Base-by-base conservation (phyloP, 805 yeast genomes). In the Myxozyma mucilagina region DNA sequence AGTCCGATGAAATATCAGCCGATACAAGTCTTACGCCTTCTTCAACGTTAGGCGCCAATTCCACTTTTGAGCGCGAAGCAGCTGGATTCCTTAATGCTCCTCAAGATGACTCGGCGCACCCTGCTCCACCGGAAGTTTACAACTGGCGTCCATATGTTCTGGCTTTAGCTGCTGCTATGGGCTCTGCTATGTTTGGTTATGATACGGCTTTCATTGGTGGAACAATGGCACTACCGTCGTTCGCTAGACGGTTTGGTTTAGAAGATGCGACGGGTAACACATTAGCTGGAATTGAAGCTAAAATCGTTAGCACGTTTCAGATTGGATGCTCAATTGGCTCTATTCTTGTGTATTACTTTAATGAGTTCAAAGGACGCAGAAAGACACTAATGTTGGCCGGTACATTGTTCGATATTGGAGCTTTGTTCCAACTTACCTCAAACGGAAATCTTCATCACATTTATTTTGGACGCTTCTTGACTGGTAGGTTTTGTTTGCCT, bases 161-260 rank as follows among this genome's bases (percentile, higher is more conserved):
- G n/a, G 59, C 59, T 11, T 18, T 56, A 6, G 39, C 59, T 13
- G 59, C 59, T 29, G 54, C 59, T 7, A 56, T 56, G 59, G 59
- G 54, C 5, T 56, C 59, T 6, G 59, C 54, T 20, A 56, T 56
- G 59, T 49, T 56, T 48, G 97, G 97, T 1, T 90, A 89, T 71
- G 97, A 90, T 73, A 90, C 97, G 0, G 97, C 97, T 1, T 76
- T 89, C 52, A 87, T 90, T 55, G 90, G 89, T 71, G 90, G 89
- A 64, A 76, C 90, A 4, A 72, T 87, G 57, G 93, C 89, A 64
- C 88, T 90, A 93, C 48, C 56, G 6, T 53, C 64, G 13, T 60
- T 60, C 31, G 32, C 42, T 8, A 35, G 20, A 16, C 82, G 79
- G 64, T 82, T 82, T 68, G 80, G 79, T 11, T 65, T 80, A 42